Evolutionary conservation across 2,329 filamentous ascomycete genomes (phyloP), one percentile per base, ranked within the genome.

Genomic region (Helicocarpus griseus): DNA sequence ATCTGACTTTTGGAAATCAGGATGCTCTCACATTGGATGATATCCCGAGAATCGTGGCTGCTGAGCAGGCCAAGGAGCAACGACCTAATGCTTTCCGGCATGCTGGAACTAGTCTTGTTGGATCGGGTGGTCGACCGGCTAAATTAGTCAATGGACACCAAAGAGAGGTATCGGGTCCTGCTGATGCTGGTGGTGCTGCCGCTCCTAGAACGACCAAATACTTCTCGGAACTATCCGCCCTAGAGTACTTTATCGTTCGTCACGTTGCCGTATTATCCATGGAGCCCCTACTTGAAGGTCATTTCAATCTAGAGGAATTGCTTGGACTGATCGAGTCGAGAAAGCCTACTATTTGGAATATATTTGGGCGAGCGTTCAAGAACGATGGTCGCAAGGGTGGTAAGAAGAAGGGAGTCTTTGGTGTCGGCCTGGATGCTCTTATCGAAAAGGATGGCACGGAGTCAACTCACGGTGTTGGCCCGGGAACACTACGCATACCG

Each of bases 201-300:
- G 75, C 79, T 5, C 74, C 78, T 54, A 77, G 64, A 70, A 77
- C 69, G 1, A 88, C 91, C 63, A 87, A 85, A 60, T 98, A 95
- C 71, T 98, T 98, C 66, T 96, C 93, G 0, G 93, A 98, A 65
- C 78, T 98, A 5, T 95, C 93, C 2, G 89, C 88, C 0, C 75
- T 98, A 28, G 93, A 98, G 65, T 97, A 96, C 65, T 97, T 98
- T 68, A 97, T 97, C 61, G 87, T 97, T 43, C 85, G 93, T 24
- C 91, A 97, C 62, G 82, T 97, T 52, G 93, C 93, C 8, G 93
- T 98, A 5, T 75, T 98, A 53, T 91, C 88, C 0, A 95, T 98
- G 83, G 89, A 95, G 58, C 89, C 93, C 5, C 77, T 97, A 67
- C 77, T 98, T 4, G 89, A 95, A 60, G 82, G 83, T 3, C 83